Evolutionary conservation across 2,329 filamentous ascomycete species (phyloP).

Genomic region (Penicillium sp.): DNA sequence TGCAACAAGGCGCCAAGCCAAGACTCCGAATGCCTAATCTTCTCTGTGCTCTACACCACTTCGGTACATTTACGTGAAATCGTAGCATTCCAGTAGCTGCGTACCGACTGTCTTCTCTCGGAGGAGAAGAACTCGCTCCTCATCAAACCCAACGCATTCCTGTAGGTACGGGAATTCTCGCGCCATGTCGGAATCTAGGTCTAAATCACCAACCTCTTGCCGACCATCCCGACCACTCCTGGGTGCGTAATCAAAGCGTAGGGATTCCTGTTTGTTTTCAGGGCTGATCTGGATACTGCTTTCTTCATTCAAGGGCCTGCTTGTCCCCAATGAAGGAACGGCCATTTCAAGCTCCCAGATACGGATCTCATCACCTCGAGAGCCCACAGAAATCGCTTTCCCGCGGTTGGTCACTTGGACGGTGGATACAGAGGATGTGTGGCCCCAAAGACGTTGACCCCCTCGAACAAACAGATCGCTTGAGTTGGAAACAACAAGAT

Average conservation of each 20-base stretch:
- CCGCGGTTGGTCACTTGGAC: conserved; percentile 83
- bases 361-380: conserved; percentile 75
- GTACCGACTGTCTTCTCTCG: conserved; percentile 70
- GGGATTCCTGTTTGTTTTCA: conserved; percentile 31
- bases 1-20: neutral
- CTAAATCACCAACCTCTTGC: neutral
- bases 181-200: conserved; percentile 33
- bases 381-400: conserved; percentile 87
- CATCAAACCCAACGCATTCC: conserved; percentile 83
- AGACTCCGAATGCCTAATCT: neutral
- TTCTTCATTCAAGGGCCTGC: conserved; percentile 49
- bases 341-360: conserved; percentile 89
- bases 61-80: conserved; percentile 69
- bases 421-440: conserved; percentile 85
- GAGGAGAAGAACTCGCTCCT: conserved; percentile 87
- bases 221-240: neutral
- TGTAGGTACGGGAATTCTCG: conserved; percentile 51
- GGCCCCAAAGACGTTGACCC: conserved; percentile 82
- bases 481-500: conserved; percentile 76
- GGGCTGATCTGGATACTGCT: conserved; percentile 60
- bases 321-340: conserved; percentile 52
- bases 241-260: neutral
- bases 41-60: conserved; percentile 17
- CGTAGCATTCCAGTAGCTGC: conserved; percentile 80
- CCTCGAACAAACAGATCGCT: conserved; percentile 69